Evolutionary conservation across 2,329 filamentous ascomycete genomes (phyloP).

Genomic region (Fusarium goolgardi): DNA sequence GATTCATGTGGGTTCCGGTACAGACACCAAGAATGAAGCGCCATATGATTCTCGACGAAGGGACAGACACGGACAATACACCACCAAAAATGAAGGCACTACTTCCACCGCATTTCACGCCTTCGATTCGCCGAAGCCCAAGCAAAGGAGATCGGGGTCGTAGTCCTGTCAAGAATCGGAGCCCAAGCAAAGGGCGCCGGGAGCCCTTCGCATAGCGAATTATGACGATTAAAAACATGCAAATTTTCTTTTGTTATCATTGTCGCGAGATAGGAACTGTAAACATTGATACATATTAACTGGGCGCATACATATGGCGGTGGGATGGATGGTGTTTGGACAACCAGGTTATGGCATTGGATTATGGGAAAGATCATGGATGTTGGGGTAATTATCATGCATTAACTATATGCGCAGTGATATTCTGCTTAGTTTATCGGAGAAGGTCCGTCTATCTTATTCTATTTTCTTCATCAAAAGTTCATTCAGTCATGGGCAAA

Average conservation of each 20-base stretch:
- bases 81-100: constrained; percentile 57
- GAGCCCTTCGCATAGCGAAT: constrained; percentile 17
- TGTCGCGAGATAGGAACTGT: constrained; percentile 32
- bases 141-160: constrained; percentile 62
- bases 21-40: constrained; percentile 61
- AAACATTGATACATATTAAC: constrained; percentile 37
- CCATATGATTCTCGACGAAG: constrained; percentile 58
- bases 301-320: constrained; percentile 30
- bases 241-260: constrained; percentile 22
- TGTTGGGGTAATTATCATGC: constrained; percentile 24
- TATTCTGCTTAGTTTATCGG: constrained; percentile 10
- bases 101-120: constrained; percentile 59
- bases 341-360: constrained; percentile 24
- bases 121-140: constrained; percentile 60
- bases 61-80: constrained; percentile 64
- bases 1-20: constrained; percentile 63
- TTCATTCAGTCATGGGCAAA: no score
- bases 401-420: constrained; percentile 17
- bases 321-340: constrained; percentile 29
- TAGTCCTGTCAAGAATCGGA: constrained; percentile 61
- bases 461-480: not conserved
- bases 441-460: not conserved
- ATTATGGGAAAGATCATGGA: constrained; percentile 10
- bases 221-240: not conserved
- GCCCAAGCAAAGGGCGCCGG: constrained; percentile 51